Conservation (phyloP, 192 early-diverging fungal species). For the Coemansia sp. region DNA sequence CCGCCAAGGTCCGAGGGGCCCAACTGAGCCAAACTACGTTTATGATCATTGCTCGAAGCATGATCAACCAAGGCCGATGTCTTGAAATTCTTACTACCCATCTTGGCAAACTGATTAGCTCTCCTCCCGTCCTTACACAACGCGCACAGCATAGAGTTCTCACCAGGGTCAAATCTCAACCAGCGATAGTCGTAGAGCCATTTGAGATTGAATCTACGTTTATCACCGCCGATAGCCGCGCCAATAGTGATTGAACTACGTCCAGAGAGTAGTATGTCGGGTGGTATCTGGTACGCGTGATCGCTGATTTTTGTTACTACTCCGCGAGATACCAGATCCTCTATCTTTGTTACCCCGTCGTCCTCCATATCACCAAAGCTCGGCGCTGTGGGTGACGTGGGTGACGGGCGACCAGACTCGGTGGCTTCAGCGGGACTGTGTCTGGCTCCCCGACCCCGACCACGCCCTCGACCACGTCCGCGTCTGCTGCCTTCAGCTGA, state of each 20-base stretch:
- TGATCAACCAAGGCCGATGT: slow-evolving; percentile 53
- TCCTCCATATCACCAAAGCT: neutral
- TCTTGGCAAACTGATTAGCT: slow-evolving; percentile 54
- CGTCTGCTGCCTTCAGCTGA: slow-evolving; percentile 14
- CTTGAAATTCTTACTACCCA: slow-evolving; percentile 53
- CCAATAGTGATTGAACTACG: slow-evolving; percentile 53
- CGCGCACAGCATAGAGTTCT: slow-evolving; percentile 50
- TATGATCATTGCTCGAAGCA: slow-evolving; percentile 51
- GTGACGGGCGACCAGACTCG: neutral
- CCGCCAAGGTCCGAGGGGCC: neutral
- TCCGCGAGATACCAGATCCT: slow-evolving; percentile 39
- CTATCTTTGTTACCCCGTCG: slow-evolving; percentile 32
- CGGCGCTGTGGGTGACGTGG: neutral
- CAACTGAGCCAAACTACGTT: slow-evolving; percentile 31
- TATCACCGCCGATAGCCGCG: slow-evolving; percentile 42
- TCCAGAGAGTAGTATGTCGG: slow-evolving; percentile 19
- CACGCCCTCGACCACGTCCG: slow-evolving; percentile 25
- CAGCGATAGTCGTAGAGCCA: slow-evolving; percentile 56
- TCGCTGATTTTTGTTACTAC: slow-evolving; percentile 11
- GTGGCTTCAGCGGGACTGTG: neutral
- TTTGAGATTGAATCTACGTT: slow-evolving; percentile 52
- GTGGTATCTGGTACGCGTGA: slow-evolving; percentile 12
- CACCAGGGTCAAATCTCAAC: slow-evolving; percentile 40
- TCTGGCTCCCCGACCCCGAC: slow-evolving; percentile 9
- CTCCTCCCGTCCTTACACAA: slow-evolving; percentile 40